phyloP scores from a whole-genome alignment of 805 yeast genomes.

The Clavispora vitiphila region DNA sequence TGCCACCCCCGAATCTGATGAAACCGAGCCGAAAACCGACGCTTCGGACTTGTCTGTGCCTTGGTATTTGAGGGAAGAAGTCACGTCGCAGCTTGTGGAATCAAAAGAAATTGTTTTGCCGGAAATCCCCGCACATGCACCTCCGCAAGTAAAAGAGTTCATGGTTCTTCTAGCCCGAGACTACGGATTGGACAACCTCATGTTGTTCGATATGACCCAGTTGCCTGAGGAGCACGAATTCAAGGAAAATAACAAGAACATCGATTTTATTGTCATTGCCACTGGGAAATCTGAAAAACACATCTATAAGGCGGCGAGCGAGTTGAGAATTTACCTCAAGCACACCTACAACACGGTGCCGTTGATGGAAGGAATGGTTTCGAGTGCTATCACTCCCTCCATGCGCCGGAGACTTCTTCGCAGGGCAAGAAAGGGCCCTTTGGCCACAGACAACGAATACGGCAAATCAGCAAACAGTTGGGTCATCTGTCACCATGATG shows the following conservation, averaged over 20 bases:
- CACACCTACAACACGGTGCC: conserved; percentile 38
- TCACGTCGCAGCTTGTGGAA: conserved; percentile 26
- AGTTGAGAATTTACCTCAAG: conserved; percentile 56
- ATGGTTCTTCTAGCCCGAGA: conserved; percentile 47
- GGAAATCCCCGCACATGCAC: conserved; percentile 54
- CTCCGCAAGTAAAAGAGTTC: conserved; percentile 43
- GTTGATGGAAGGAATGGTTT: conserved; percentile 65
- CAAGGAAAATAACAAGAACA: conserved; percentile 22
- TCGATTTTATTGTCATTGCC: conserved; percentile 47
- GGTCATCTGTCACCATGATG: conserved; percentile 76
- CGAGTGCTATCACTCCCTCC: conserved; percentile 43
- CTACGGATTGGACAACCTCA: conserved; percentile 61
- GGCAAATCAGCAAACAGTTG: conserved; percentile 65
- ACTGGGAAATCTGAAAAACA: conserved; percentile 79
- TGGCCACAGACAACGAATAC: conserved; percentile 51
- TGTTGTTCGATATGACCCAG: conserved; percentile 58
- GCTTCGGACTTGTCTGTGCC: conserved; percentile 29
- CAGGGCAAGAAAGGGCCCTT: conserved; percentile 49
- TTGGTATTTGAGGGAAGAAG: conserved; percentile 56
- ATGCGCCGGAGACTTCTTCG: conserved; percentile 39
- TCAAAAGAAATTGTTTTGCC: conserved; percentile 39
- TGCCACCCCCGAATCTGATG: background rate
- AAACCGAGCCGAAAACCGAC: background rate
- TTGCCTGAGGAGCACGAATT: conserved; percentile 27
- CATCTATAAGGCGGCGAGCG: conserved; percentile 62